These are phyloP conservation scores for Penicillium sp. DNA, from an alignment of 2,329 filamentous ascomycete species.

Conservation along the genomic window DNA sequence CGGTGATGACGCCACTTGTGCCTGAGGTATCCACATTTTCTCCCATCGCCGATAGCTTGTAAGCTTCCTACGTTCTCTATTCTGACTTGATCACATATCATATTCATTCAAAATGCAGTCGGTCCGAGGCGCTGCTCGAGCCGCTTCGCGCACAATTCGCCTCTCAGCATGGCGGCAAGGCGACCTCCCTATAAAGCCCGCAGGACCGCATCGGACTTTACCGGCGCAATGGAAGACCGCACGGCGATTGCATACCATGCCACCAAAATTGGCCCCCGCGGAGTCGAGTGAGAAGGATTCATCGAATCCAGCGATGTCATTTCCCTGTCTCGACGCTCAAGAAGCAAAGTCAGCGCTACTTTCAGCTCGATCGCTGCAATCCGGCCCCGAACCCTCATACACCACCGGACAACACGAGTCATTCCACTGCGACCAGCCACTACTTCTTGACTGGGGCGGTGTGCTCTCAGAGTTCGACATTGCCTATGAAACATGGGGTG, in stretches of 20 bases:
- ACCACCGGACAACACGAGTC: slow-evolving; percentile 79
- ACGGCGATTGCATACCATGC: slow-evolving; percentile 22
- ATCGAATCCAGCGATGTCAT: slow-evolving; percentile 81
- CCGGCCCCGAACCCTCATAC: slow-evolving; percentile 89
- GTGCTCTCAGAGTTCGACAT: slow-evolving; percentile 81
- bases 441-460: slow-evolving; percentile 92
- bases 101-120: slow-evolving; percentile 19
- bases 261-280: slow-evolving; percentile 17
- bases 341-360: slow-evolving; percentile 75
- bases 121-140: slow-evolving; percentile 19
- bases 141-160: slow-evolving; percentile 18
- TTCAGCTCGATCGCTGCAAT: slow-evolving; percentile 61
- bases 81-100: neutral
- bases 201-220: slow-evolving; percentile 14
- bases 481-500: slow-evolving; percentile 90
- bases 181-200: neutral
- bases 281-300: slow-evolving; percentile 32
- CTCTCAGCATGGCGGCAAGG: slow-evolving; percentile 18
- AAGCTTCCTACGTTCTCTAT: neutral
- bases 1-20: slow-evolving; percentile 21
- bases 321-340: slow-evolving; percentile 82
- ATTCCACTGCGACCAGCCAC: slow-evolving; percentile 68
- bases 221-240: slow-evolving; percentile 16
- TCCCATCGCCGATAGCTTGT: slow-evolving; percentile 9
- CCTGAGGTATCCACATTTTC: slow-evolving; percentile 16